Evolutionary conservation across 139 green algal genomes (phyloP).

Genomic region (Tetradesmus obliquus): DNA sequence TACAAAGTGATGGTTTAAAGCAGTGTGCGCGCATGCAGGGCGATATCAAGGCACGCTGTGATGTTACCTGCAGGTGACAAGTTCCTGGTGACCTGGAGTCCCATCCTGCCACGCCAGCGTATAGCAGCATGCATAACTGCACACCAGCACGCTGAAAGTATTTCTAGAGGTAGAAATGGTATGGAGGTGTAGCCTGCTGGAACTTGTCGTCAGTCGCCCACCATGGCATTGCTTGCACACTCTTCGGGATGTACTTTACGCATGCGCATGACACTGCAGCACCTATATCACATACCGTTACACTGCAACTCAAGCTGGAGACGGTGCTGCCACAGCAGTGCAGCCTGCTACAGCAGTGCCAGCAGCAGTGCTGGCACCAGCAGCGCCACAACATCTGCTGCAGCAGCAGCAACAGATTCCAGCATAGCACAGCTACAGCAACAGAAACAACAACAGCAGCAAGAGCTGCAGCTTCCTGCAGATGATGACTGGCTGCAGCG

Average conservation of each 20-base stretch:
- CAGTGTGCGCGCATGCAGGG: too few relatives aligned
- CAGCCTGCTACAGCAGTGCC: neutral
- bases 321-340: neutral
- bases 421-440: neutral
- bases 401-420: neutral
- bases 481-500: conserved; percentile 57
- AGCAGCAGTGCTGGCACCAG: neutral
- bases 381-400: neutral
- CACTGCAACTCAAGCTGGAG: neutral
- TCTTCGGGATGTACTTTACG: neutral
- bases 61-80: neutral
- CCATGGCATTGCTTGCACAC: conserved; percentile 5
- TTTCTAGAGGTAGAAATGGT: too few relatives aligned
- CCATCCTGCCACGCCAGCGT: neutral
- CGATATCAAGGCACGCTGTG: neutral
- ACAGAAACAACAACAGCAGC: neutral
- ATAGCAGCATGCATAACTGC: neutral
- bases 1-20: too few relatives aligned
- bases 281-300: neutral
- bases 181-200: neutral
- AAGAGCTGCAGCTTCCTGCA: neutral
- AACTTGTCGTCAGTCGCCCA: neutral
- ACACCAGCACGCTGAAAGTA: neutral
- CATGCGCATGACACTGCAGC: neutral
- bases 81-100: neutral